phyloP scores from a whole-genome alignment of 352 stramenopile genomes.

The Pythium coloratum region DNA sequence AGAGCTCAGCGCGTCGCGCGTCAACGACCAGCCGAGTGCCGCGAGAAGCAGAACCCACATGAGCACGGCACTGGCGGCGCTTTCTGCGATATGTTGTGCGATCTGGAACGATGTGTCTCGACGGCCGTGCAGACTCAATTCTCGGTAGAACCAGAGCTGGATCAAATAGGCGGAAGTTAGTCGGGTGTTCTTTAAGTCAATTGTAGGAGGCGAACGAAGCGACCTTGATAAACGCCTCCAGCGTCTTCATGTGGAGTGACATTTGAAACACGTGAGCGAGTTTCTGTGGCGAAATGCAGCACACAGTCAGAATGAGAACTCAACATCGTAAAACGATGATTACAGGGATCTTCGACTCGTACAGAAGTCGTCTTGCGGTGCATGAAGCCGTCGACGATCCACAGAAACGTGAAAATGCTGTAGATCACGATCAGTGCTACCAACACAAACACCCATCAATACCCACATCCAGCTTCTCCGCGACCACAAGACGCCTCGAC shows the following conservation, averaged over 20 bases:
- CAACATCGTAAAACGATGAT: not conserved
- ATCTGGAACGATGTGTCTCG: slow-evolving; percentile 34
- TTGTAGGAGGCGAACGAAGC: not conserved
- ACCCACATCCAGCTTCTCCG: not conserved
- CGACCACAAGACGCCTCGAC: not conserved
- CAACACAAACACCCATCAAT: not conserved
- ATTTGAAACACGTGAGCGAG: slow-evolving; percentile 58
- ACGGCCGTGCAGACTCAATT: slow-evolving; percentile 39
- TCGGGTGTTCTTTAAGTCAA: not conserved
- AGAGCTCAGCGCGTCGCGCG: slow-evolving; percentile 39
- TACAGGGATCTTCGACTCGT: not conserved
- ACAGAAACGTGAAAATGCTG: slow-evolving; percentile 38
- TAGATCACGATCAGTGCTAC: slow-evolving; percentile 51
- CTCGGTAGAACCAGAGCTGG: slow-evolving; percentile 50
- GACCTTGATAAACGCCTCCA: slow-evolving; percentile 52
- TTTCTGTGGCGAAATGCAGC: slow-evolving; percentile 28
- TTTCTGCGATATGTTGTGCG: slow-evolving; percentile 39
- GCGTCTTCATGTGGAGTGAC: slow-evolving; percentile 44
- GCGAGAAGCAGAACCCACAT: slow-evolving; percentile 47
- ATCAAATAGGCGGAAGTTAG: not conserved
- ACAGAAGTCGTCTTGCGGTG: slow-evolving; percentile 45
- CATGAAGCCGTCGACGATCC: slow-evolving; percentile 49
- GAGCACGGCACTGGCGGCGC: slow-evolving; percentile 37
- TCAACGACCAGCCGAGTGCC: slow-evolving; percentile 68
- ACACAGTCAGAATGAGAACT: not conserved